Conservation (phyloP, 129 eudicot genomes). For the Arctium minus region DNA sequence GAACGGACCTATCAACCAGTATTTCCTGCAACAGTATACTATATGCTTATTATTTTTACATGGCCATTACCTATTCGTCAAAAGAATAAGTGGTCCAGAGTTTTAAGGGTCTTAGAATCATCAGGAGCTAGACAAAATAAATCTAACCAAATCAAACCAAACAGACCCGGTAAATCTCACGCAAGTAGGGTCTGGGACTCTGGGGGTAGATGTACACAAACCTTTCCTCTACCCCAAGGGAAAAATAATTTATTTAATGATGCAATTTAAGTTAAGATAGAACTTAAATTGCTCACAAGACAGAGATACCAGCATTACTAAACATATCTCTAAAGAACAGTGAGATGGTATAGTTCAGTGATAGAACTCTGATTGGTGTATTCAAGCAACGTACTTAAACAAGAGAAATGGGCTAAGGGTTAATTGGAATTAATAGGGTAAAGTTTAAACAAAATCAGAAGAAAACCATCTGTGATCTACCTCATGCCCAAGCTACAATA, state of each 20-base stretch:
- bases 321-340: too few species aligned
- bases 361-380: too few species aligned
- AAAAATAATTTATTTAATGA: neutral
- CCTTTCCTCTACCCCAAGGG: neutral
- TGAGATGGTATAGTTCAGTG: too few species aligned
- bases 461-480: too few species aligned
- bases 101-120: neutral
- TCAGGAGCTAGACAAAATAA: neutral
- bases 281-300: neutral
- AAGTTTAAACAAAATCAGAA: too few species aligned
- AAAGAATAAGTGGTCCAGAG: neutral
- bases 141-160: neutral
- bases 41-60: neutral
- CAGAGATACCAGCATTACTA: neutral
- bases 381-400: too few species aligned
- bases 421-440: too few species aligned
- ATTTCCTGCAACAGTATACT: slow-evolving; percentile 52
- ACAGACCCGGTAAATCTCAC: neutral
- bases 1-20: slow-evolving; percentile 82
- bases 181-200: neutral
- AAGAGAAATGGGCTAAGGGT: too few species aligned
- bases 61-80: neutral
- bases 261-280: neutral
- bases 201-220: neutral
- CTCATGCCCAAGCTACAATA: too few species aligned